A percentile compares a stretch with the other conserved stretches of the same genome.
Evolutionary conservation across 2,329 filamentous ascomycete species (phyloP).

Genomic region (Hortaea werneckii): DNA sequence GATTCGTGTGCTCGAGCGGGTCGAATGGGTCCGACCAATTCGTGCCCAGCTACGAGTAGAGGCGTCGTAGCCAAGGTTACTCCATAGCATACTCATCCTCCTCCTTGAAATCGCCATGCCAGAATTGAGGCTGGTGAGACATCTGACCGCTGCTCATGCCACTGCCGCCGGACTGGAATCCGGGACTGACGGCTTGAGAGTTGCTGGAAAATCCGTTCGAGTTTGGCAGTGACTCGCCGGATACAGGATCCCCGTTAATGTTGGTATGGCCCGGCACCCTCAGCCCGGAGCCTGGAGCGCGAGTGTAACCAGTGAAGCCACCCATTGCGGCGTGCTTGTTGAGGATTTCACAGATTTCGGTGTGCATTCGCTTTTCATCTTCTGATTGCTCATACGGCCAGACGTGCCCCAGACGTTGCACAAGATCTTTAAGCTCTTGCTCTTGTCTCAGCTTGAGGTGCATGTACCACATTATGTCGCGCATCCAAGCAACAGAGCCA

Average conservation of each 20-base stretch:
- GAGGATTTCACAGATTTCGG: slow-evolving; percentile 79
- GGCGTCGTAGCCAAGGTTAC: background rate
- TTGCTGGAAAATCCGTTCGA: slow-evolving; percentile 16
- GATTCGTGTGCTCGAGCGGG: background rate
- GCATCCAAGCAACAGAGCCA: slow-evolving; percentile 90
- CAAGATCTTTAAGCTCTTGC: slow-evolving; percentile 69
- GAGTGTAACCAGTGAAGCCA: slow-evolving; percentile 64
- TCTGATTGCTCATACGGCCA: slow-evolving; percentile 79
- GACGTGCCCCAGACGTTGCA: slow-evolving; percentile 60
- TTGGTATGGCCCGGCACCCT: slow-evolving; percentile 91
- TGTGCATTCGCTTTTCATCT: slow-evolving; percentile 91
- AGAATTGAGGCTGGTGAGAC: slow-evolving; percentile 36
- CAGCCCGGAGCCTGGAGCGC: slow-evolving; percentile 71
- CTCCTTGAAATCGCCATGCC: slow-evolving; percentile 65
- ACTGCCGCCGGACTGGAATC: slow-evolving; percentile 55
- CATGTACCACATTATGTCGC: slow-evolving; percentile 95
- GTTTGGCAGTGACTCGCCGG: slow-evolving; percentile 44
- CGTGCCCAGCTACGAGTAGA: background rate
- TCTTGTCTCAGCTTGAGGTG: slow-evolving; percentile 83
- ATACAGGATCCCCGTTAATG: slow-evolving; percentile 68
- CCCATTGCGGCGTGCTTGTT: slow-evolving; percentile 64
- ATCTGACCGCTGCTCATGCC: slow-evolving; percentile 44
- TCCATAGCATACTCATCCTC: slow-evolving; percentile 93
- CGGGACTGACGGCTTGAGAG: slow-evolving; percentile 38
- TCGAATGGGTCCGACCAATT: background rate